phyloP scores from a whole-genome alignment of 2,329 filamentous ascomycete genomes.

The Sporothrix inflata region DNA sequence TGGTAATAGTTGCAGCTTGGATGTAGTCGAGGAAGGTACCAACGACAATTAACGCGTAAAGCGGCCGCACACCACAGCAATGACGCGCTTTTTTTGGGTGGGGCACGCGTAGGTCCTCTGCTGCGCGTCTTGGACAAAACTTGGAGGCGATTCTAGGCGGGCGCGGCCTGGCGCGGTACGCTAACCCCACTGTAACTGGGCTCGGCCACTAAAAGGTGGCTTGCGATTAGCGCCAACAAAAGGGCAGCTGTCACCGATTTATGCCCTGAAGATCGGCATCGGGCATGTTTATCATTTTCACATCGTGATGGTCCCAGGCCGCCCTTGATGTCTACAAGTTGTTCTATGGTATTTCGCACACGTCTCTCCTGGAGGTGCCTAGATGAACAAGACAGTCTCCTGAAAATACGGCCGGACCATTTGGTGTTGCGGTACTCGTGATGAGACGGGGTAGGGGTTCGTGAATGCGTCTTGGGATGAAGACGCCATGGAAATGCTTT shows the following conservation, averaged over 20 bases:
- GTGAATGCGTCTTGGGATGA: no score
- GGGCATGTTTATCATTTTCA: background rate
- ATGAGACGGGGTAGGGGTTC: background rate
- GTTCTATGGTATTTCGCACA: background rate
- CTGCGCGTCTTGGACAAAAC: slow-evolving; percentile 6
- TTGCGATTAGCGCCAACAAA: slow-evolving; percentile 3
- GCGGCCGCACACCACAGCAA: background rate
- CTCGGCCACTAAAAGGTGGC: slow-evolving; percentile 15
- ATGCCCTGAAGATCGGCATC: slow-evolving; percentile 1
- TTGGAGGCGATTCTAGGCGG: background rate
- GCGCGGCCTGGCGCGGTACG: background rate
- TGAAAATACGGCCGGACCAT: background rate
- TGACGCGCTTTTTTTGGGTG: slow-evolving; percentile 9
- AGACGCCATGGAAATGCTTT: no score
- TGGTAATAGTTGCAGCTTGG: background rate
- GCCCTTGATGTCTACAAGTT: background rate
- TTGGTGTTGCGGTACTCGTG: background rate
- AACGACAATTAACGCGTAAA: slow-evolving; percentile 20
- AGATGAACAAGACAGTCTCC: background rate
- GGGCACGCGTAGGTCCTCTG: background rate
- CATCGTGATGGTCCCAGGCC: background rate
- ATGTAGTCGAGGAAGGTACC: background rate
- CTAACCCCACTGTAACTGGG: slow-evolving; percentile 18
- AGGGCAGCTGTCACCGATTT: slow-evolving; percentile 12
- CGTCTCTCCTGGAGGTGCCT: background rate